A percentile compares a stretch with the other conserved stretches of the same genome.
These are phyloP conservation scores for Termitomyces sp. DNA, from an alignment of 768 basidiomycete species.

Conservation along the genomic window DNA sequence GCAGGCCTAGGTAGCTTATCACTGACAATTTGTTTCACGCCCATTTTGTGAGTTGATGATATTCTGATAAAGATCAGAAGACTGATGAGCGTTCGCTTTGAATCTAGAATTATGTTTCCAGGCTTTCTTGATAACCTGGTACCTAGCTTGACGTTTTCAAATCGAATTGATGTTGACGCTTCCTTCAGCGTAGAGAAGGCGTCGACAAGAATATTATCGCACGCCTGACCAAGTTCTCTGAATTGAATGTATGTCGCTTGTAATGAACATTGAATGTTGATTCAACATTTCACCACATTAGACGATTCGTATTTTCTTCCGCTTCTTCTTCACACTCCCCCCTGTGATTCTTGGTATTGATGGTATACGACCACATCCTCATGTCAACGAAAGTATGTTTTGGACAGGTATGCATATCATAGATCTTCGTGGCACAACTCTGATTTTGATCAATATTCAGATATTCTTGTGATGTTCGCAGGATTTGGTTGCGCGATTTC, in stretches of 20 bases:
- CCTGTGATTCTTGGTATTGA: conserved; percentile 64
- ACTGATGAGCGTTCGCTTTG: conserved; percentile 24
- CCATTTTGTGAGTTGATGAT: conserved; percentile 49
- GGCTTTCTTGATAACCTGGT: conserved; percentile 62
- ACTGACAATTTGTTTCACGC: conserved; percentile 70
- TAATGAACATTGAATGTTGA: neutral
- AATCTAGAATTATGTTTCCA: conserved; percentile 67
- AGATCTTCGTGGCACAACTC: neutral
- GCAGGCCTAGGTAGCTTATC: conserved; percentile 66
- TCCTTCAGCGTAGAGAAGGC: conserved; percentile 46
- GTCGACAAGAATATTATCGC: conserved; percentile 64
- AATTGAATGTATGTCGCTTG: conserved; percentile 55
- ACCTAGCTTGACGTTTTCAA: conserved; percentile 16
- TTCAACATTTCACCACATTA: conserved; percentile 21
- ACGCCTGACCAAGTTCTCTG: conserved; percentile 74
- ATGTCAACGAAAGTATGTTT: conserved; percentile 59
- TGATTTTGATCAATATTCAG: conserved; percentile 25
- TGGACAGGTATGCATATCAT: conserved; percentile 38
- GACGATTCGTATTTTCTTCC: conserved; percentile 69
- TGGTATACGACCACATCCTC: conserved; percentile 55
- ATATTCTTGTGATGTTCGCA: conserved; percentile 53
- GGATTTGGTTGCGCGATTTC: conserved; percentile 62
- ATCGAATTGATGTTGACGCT: neutral
- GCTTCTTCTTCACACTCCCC: conserved; percentile 65
- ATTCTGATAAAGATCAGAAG: conserved; percentile 2